Evolutionary conservation across 495 filamentous ascomycete genomes (phyloP).

Genomic region (Tuber aestivum): DNA sequence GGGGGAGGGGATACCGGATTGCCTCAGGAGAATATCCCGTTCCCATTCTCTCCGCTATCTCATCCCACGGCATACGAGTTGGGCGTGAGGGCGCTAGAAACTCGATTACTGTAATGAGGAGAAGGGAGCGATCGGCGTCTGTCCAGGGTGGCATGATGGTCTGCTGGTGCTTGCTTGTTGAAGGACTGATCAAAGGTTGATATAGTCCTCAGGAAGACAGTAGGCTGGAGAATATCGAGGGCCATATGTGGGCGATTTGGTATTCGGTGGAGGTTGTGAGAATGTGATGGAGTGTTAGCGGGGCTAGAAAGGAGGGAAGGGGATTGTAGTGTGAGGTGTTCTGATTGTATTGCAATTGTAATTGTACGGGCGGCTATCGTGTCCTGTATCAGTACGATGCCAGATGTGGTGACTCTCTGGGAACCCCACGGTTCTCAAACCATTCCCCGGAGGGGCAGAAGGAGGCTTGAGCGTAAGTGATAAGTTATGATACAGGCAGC

Average conservation of each 20-base stretch:
- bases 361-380: background rate
- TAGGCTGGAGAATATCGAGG: background rate
- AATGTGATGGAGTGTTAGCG: background rate
- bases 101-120: constrained; percentile 28
- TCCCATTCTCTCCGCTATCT: constrained; percentile 31
- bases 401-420: background rate
- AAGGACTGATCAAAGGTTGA: background rate
- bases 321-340: background rate
- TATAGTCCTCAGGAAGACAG: background rate
- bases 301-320: background rate
- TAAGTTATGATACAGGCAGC: background rate
- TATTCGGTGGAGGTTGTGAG: background rate
- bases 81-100: constrained; percentile 17
- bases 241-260: background rate
- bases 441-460: background rate
- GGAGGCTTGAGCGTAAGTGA: background rate
- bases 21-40: constrained; percentile 25
- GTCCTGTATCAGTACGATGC: background rate
- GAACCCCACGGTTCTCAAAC: background rate
- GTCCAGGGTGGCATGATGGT: constrained; percentile 17
- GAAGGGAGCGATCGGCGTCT: constrained; percentile 21
- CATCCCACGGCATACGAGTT: constrained; percentile 20
- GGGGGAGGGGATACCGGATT: constrained; percentile 11
- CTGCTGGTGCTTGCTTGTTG: background rate
- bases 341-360: background rate